A percentile compares a stretch with the other conserved stretches of the same genome.
phyloP scores from a whole-genome alignment of 2,329 filamentous ascomycete genomes.

The Aspergillus sp. region DNA sequence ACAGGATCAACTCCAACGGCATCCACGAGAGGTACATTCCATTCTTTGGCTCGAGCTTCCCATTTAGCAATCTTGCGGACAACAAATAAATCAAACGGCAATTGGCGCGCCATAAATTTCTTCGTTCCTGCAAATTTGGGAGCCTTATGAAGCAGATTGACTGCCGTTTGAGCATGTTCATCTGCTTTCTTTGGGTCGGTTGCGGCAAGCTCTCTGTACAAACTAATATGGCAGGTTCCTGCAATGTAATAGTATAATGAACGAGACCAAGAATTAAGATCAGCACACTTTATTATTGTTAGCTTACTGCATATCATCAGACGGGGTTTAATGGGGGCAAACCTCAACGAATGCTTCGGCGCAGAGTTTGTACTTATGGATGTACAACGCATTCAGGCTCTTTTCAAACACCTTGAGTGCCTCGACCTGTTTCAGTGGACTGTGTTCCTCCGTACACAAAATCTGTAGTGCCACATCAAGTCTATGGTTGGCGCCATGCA shows the following conservation, averaged over 20 bases:
- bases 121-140: constrained; percentile 78
- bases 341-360: constrained; percentile 69
- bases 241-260: constrained; percentile 88
- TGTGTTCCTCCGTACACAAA: constrained; percentile 59
- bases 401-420: constrained; percentile 84
- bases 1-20: constrained; percentile 77
- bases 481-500: constrained; percentile 66
- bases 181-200: constrained; percentile 47
- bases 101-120: constrained; percentile 81
- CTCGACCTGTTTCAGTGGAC: constrained; percentile 83
- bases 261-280: constrained; percentile 88
- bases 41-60: constrained; percentile 71
- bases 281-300: constrained; percentile 55
- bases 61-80: constrained; percentile 83
- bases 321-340: constrained; percentile 18
- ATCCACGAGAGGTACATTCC: constrained; percentile 70
- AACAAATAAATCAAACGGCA: constrained; percentile 88
- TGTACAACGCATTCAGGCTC: constrained; percentile 73
- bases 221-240: constrained; percentile 73
- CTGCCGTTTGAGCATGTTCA: constrained; percentile 62
- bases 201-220: constrained; percentile 61
- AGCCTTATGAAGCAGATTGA: constrained; percentile 69
- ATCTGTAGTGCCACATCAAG: constrained; percentile 68
- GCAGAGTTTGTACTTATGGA: constrained; percentile 73
- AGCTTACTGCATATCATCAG: neutral